phyloP scores from a whole-genome alignment of 768 basidiomycete genomes.

The Boletus speciosus region DNA sequence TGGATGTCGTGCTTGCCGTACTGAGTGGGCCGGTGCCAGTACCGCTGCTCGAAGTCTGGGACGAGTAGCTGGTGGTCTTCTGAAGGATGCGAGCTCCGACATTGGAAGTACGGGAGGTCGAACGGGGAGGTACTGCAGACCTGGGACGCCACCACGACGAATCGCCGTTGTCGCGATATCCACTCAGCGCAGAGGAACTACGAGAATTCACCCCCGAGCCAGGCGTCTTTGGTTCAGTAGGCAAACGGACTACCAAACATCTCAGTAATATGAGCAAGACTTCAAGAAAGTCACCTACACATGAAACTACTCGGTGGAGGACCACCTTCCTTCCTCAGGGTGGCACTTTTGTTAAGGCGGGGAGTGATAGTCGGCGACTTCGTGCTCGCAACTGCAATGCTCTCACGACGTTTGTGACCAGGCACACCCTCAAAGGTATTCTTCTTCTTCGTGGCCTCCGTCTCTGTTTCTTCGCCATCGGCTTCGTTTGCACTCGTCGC shows the following conservation, averaged over 20 bases:
- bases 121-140: constrained; percentile 33
- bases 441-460: constrained; percentile 31
- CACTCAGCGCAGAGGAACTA: constrained; percentile 39
- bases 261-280: not conserved
- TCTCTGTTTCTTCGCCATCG: constrained; percentile 29
- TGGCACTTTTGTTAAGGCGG: constrained; percentile 42
- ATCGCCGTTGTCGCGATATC: constrained; percentile 21
- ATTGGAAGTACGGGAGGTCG: constrained; percentile 40
- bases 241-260: constrained; percentile 42
- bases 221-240: constrained; percentile 41
- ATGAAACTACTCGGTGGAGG: constrained; percentile 66
- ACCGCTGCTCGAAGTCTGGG: constrained; percentile 26
- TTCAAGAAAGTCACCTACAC: constrained; percentile 46
- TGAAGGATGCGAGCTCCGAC: constrained; percentile 11
- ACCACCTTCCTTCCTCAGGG: constrained; percentile 42
- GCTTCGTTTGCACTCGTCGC: constrained; percentile 25
- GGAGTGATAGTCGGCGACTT: constrained; percentile 42
- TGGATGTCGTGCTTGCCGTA: constrained; percentile 25
- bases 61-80: constrained; percentile 21
- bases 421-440: constrained; percentile 75
- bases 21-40: constrained; percentile 27
- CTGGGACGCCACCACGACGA: constrained; percentile 12
- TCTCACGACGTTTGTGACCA: constrained; percentile 78
- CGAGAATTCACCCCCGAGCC: constrained; percentile 36
- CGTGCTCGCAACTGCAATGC: constrained; percentile 62